Base-by-base conservation (phyloP, 2,329 filamentous ascomycete genomes). In the Verticillium klebahnii region DNA sequence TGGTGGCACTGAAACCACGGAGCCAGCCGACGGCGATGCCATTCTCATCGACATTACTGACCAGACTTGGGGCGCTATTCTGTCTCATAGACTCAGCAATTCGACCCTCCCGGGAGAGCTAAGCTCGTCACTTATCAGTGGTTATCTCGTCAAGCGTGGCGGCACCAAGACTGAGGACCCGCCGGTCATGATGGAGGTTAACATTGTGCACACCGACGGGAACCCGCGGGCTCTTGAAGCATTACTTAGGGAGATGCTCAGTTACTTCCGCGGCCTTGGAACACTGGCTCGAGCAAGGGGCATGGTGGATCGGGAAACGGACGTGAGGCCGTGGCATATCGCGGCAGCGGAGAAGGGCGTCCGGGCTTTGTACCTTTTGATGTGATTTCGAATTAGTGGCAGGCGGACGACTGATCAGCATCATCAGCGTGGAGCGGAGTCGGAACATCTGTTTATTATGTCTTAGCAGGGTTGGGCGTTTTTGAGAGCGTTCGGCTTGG, bases 251-350 rank as follows among this genome's bases (percentile, higher is more conserved):
- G 91, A 95, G 71, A 86, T 92, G 72, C 71, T 95, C 62, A 82
- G 78, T 34, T 85, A 88, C 72, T 94, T 89, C 70, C 77, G 90
- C 54, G 86, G 84, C 0, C 71, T 95, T 64, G 88, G 87, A 0
- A 85, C 90, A 19, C 71, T 95, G 67, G 90, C 89, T 1, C 82
- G 86, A 65, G 84, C 87, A 25, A 84, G 89, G 63, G 89, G 86
- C 0, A 77, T 88, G 69, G 78, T 87, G 69, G 82, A 86, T 68
- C 74, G 80, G 63, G 78, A 86, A 60, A 80, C 77, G 57, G 86
- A 88, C 69, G 81, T 87, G n/a, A 77, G 90, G 68, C 91, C 91
- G 19, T 92, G 91, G 89, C 91, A 94, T 78, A 78, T 94, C 63
- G 88, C 86, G 14, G 88, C 85, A 19, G 90, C 87, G 2, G 83